Percentiles rank a stretch among this genome's conserved stretches.
These are phyloP conservation scores for Cucumis cinereus DNA, from an alignment of 306 rosid species.

Conservation along the genomic window DNA sequence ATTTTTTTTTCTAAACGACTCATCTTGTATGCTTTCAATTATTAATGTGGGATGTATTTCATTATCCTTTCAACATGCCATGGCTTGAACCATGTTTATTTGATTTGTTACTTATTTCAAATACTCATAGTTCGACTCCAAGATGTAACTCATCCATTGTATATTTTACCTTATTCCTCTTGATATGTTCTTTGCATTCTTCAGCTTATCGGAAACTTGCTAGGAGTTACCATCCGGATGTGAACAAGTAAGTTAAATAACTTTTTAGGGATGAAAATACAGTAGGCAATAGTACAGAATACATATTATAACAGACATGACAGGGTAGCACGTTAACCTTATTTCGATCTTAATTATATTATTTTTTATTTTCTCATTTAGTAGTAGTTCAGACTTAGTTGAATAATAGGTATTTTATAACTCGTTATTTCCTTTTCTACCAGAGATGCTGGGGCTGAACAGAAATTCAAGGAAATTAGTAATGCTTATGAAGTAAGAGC, in stretches of 20 bases:
- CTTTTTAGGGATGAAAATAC: neutral
- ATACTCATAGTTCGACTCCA: neutral
- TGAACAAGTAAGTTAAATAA: constrained; percentile 65
- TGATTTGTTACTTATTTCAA: neutral
- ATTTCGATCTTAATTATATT: neutral
- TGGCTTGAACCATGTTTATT: neutral
- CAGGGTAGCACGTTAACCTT: neutral
- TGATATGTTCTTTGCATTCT: constrained; percentile 12
- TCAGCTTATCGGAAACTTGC: constrained; percentile 98
- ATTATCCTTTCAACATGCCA: too few relatives aligned
- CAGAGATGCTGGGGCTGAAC: constrained; percentile 84
- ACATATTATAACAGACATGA: neutral
- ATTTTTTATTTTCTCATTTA: neutral
- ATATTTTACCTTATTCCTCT: neutral
- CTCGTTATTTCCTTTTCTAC: constrained; percentile 13
- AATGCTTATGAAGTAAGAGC: constrained; percentile 83
- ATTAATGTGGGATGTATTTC: neutral
- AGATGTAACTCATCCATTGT: neutral
- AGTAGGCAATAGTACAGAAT: neutral
- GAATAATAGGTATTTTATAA: constrained; percentile 5
- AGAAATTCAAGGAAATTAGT: constrained; percentile 85
- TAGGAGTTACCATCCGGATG: constrained; percentile 89
- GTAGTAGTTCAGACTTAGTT: neutral
- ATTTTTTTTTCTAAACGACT: neutral
- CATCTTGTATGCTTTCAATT: neutral